Evolutionary conservation across 1,139 yeast species (phyloP), one percentile per base, ranked within the genome.

Genomic region (Pichia sp.): DNA sequence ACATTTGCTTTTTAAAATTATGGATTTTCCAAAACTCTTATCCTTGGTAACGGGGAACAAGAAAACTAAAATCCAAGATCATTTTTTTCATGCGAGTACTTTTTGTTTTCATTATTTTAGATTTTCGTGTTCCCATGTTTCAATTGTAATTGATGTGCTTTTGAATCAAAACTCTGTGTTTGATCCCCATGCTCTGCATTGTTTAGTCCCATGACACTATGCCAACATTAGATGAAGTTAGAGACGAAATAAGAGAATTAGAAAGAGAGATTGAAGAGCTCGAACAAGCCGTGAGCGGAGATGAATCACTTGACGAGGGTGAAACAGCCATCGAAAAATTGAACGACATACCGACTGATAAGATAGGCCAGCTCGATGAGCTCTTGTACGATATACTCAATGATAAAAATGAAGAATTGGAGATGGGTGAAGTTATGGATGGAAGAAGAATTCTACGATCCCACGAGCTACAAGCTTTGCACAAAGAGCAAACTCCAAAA

Each of bases 161-260:
- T 6, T 25, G 28, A 9, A 9, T 25, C 28, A n/a, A n/a, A n/a
- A n/a, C n/a, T n/a, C n/a, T n/a, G n/a, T n/a, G n/a, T n/a, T n/a
- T n/a, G n/a, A n/a, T n/a, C n/a, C n/a, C n/a, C n/a, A n/a, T n/a
- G n/a, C n/a, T n/a, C n/a, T n/a, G n/a, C n/a, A n/a, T n/a, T n/a
- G n/a, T n/a, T n/a, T n/a, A n/a, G n/a, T n/a, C n/a, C n/a, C n/a
- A n/a, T n/a, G n/a, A n/a, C n/a, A 3, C 18, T 3, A 49, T 49
- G 51, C 23, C 45, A 3, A 25, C 34, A 8, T 34, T 49, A 13
- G 47, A 48, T 18, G 21, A 22, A 18, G 26, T 52, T 3, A 41
- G 57, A 6, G 50, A 51, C n/a, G 55, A 56, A 28, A 54, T 62
- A 4, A 41, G 49, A 3, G 50, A 54, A 3, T 41, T 62, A 39